These are phyloP conservation scores for Phytopythium cucurbitacearum DNA, from an alignment of 352 stramenopile species.

Conservation along the genomic window DNA sequence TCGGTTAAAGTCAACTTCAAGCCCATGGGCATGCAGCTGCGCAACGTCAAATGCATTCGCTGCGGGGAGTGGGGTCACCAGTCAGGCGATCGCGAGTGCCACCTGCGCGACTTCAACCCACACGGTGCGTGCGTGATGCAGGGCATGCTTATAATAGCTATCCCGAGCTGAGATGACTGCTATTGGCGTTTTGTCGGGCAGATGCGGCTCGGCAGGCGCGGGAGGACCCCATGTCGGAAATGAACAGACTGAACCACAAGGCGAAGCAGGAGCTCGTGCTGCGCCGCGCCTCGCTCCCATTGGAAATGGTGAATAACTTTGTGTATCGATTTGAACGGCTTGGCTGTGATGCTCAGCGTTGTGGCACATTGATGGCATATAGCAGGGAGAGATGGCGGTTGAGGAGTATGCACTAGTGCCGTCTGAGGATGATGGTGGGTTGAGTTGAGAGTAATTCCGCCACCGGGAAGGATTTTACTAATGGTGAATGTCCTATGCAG, in stretches of 20 bases:
- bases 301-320: conserved; percentile 49
- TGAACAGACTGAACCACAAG: conserved; percentile 44
- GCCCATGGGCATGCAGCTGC: conserved; percentile 73
- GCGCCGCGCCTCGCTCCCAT: conserved; percentile 40
- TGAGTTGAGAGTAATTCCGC: neutral
- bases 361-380: neutral
- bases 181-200: conserved; percentile 10
- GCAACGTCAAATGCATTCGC: conserved; percentile 81
- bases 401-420: conserved; percentile 63
- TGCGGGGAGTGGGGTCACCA: conserved; percentile 83
- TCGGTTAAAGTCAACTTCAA: conserved; percentile 87
- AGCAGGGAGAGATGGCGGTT: conserved; percentile 19
- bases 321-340: neutral
- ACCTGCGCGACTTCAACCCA: conserved; percentile 66
- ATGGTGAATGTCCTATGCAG: conserved; percentile 7
- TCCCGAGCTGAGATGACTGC: no score
- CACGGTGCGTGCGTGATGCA: conserved; percentile 28
- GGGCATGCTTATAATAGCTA: neutral
- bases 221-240: conserved; percentile 71
- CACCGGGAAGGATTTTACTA: neutral
- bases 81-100: conserved; percentile 81
- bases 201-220: conserved; percentile 62
- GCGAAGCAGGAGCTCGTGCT: conserved; percentile 66
- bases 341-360: neutral
- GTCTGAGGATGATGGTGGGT: conserved; percentile 46